These are phyloP conservation scores for Penicillium dipodomyicola DNA, from an alignment of 495 filamentous ascomycete species.

Conservation along the genomic window DNA sequence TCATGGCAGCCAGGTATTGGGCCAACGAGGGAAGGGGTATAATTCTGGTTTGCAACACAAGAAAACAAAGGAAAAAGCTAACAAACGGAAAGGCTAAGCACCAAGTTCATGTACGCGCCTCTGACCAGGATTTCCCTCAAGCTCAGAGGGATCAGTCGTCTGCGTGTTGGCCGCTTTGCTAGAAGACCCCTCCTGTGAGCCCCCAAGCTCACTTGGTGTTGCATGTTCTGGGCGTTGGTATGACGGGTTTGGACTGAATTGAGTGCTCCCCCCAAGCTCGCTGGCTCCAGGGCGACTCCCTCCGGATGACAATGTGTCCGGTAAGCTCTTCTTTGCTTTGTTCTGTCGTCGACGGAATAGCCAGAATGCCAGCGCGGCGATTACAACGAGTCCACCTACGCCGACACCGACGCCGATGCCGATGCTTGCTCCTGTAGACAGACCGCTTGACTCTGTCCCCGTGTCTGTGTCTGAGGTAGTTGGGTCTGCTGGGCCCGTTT, in stretches of 20 bases:
- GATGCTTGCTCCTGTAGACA: constrained; percentile 11
- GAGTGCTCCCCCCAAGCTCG: constrained; percentile 1
- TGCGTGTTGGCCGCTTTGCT: background rate
- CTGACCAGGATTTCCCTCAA: background rate
- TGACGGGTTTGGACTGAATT: background rate
- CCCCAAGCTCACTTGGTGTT: background rate
- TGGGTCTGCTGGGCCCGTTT: background rate
- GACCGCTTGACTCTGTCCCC: background rate
- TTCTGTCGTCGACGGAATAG: constrained; percentile 2
- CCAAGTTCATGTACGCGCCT: constrained; percentile 8
- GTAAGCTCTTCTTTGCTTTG: background rate
- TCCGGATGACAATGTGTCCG: background rate
- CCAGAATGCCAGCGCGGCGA: constrained; percentile 4
- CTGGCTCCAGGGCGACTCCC: background rate
- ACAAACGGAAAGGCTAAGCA: background rate
- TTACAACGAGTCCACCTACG: background rate
- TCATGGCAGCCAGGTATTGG: background rate
- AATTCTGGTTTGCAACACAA: background rate
- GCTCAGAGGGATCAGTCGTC: constrained; percentile 1
- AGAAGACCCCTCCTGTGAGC: background rate
- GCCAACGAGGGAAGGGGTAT: background rate
- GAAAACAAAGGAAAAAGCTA: background rate
- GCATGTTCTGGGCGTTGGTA: background rate
- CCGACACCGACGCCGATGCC: constrained; percentile 15
- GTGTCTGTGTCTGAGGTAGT: background rate